Percentiles rank a stretch among this genome's conserved stretches.
Conservation (phyloP, 768 basidiomycete species). For the Leccinellum luteum region DNA sequence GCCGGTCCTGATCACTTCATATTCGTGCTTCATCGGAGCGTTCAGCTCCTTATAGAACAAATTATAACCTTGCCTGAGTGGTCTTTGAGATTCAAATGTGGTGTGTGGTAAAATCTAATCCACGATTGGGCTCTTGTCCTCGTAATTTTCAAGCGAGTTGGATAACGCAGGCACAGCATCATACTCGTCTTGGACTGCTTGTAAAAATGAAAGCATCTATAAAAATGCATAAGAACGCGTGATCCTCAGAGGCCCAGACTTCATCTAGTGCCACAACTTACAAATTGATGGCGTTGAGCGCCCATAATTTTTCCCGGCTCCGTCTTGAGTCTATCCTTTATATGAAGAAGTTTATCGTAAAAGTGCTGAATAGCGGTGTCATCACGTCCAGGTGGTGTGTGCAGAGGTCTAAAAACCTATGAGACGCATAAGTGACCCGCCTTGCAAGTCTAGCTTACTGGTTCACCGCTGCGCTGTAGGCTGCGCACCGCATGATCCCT, state of each 20-base stretch:
- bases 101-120: not conserved
- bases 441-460: slow-evolving; percentile 30
- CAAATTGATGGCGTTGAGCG: slow-evolving; percentile 67
- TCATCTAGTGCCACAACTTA: slow-evolving; percentile 31
- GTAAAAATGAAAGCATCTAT: slow-evolving; percentile 65
- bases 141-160: not conserved
- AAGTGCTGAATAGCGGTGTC: slow-evolving; percentile 78
- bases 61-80: not conserved
- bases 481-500: slow-evolving; percentile 70
- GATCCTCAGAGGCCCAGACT: not conserved
- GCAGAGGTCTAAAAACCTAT: slow-evolving; percentile 35
- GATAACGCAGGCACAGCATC: slow-evolving; percentile 6
- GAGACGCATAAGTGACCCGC: not conserved
- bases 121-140: not conserved
- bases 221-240: slow-evolving; percentile 5
- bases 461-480: slow-evolving; percentile 57
- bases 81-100: not conserved
- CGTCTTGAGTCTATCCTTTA: slow-evolving; percentile 76
- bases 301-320: slow-evolving; percentile 65
- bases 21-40: not conserved
- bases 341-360: slow-evolving; percentile 78
- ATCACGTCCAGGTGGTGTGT: slow-evolving; percentile 47
- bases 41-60: not conserved
- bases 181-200: slow-evolving; percentile 56
- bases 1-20: not conserved